phyloP scores from a whole-genome alignment of 495 filamentous ascomycete genomes.

The Chaetomium cochliodes region DNA sequence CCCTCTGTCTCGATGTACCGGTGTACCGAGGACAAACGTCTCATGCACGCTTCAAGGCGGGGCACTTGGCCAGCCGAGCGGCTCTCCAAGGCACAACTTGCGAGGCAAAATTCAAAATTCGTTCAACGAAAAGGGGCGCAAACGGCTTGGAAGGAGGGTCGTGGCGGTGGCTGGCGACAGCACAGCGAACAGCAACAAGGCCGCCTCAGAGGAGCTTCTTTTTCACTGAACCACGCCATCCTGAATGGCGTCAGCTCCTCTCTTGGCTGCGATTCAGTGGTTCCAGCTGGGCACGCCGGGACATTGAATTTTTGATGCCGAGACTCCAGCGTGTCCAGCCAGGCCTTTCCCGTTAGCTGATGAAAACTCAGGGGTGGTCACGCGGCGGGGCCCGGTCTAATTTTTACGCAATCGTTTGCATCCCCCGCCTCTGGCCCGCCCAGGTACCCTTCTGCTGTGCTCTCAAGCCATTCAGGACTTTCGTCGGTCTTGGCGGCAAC shows the following conservation, averaged over 20 bases:
- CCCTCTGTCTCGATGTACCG: neutral
- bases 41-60: no score
- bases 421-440: no score
- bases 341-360: conserved; percentile 35
- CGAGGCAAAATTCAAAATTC: neutral
- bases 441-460: conserved; percentile 24
- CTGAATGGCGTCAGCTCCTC: conserved; percentile 19
- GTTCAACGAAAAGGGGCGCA: neutral
- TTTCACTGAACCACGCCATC: neutral
- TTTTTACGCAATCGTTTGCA: conserved; percentile 39
- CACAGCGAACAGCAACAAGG: neutral
- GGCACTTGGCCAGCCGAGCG: no score
- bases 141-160: neutral
- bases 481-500: conserved; percentile 2
- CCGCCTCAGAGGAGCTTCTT: neutral
- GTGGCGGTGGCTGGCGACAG: neutral
- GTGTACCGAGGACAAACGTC: no score
- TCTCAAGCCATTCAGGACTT: conserved; percentile 21
- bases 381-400: conserved; percentile 27
- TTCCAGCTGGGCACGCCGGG: conserved; percentile 19
- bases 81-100: neutral
- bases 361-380: conserved; percentile 39
- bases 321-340: conserved; percentile 20
- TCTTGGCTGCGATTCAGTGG: conserved; percentile 22
- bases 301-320: conserved; percentile 34